These are phyloP conservation scores for Plantago coronopus DNA, from an alignment of 305 asterid species.

Conservation along the genomic window DNA sequence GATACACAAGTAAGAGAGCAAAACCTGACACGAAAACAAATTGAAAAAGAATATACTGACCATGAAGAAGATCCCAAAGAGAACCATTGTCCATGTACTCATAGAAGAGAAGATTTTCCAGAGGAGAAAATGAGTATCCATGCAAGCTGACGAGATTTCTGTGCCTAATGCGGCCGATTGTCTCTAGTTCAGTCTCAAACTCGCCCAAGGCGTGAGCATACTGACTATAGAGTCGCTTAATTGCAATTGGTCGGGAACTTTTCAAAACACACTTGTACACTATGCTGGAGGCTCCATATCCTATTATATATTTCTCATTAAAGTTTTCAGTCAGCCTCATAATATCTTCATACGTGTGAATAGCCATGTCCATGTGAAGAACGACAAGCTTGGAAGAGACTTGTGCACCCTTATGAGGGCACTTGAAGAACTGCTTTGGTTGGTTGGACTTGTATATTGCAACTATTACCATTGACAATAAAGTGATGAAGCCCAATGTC, in stretches of 20 bases:
- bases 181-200: conserved; percentile 91
- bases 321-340: conserved; percentile 88
- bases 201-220: conserved; percentile 55
- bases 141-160: conserved; percentile 93
- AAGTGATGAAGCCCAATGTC: conserved; percentile 55
- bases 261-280: conserved; percentile 87
- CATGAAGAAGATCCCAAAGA: conserved; percentile 99
- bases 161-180: conserved; percentile 86
- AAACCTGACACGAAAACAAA: background rate
- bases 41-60: conserved; percentile 34
- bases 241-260: conserved; percentile 87
- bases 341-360: conserved; percentile 87
- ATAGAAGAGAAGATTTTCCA: conserved; percentile 86
- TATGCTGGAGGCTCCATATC: conserved; percentile 95
- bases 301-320: conserved; percentile 82
- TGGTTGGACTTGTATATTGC: conserved; percentile 72
- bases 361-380: conserved; percentile 96
- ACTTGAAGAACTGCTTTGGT: conserved; percentile 45
- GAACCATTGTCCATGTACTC: conserved; percentile 98
- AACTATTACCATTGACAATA: conserved; percentile 66
- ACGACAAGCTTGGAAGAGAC: conserved; percentile 77
- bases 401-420: conserved; percentile 43
- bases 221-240: conserved; percentile 84
- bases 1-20: too few species aligned
- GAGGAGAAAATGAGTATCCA: conserved; percentile 81